Conservation (phyloP, 768 basidiomycete species). For the Hypholoma sublateritium region DNA sequence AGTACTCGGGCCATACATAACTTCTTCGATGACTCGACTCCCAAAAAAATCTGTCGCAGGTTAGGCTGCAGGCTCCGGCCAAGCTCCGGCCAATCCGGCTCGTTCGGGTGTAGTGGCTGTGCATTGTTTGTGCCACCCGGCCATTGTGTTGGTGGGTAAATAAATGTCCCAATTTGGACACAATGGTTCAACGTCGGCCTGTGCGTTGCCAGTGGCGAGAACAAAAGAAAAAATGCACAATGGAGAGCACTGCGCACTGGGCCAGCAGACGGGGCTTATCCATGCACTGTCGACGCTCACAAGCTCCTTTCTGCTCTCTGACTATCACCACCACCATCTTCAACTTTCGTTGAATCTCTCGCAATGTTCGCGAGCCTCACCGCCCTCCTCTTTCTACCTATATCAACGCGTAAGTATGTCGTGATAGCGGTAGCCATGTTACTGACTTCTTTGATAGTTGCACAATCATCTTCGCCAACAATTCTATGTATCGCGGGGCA, state of each 20-base stretch:
- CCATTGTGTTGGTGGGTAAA: too few relatives aligned
- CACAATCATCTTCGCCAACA: constrained; percentile 53
- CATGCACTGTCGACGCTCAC: neutral
- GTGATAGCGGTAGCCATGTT: neutral
- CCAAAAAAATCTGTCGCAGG: too few relatives aligned
- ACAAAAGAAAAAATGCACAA: constrained; percentile 11
- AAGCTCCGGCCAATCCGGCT: too few relatives aligned
- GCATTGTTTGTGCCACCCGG: too few relatives aligned
- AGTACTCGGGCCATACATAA: too few relatives aligned
- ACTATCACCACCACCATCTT: constrained; percentile 24
- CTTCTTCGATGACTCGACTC: too few relatives aligned
- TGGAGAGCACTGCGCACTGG: constrained; percentile 1
- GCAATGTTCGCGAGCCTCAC: constrained; percentile 23
- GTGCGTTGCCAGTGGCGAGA: neutral
- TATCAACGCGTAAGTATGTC: constrained; percentile 14
- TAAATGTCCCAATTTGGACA: neutral
- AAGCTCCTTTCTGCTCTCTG: constrained; percentile 16
- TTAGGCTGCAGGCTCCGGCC: too few relatives aligned
- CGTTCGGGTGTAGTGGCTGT: too few relatives aligned
- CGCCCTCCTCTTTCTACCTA: constrained; percentile 13
- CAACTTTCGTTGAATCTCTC: constrained; percentile 9
- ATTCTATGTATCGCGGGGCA: constrained; percentile 84
- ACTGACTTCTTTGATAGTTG: constrained; percentile 31
- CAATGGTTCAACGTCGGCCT: neutral
- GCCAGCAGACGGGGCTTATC: constrained; percentile 10